Percentiles rank a stretch among this genome's conserved stretches.
Evolutionary conservation across 192 early-diverging fungal genomes (phyloP).

Genomic region (Dissophora globulifera): DNA sequence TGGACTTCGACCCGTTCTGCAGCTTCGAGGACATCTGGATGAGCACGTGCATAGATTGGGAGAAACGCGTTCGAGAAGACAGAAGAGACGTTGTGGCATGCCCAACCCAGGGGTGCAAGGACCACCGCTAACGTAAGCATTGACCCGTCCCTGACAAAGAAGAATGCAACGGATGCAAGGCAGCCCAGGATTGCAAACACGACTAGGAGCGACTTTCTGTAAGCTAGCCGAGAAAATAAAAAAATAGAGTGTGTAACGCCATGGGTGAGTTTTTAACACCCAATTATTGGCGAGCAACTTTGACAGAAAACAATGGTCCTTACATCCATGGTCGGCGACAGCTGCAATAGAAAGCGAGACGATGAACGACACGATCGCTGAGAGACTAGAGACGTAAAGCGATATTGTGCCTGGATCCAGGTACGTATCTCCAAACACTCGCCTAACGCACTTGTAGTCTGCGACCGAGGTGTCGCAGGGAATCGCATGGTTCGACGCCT

Average conservation of each 20-base stretch:
- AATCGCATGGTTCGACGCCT: slow-evolving; percentile 15
- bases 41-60: slow-evolving; percentile 54
- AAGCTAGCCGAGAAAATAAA: slow-evolving; percentile 32
- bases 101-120: slow-evolving; percentile 36
- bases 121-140: slow-evolving; percentile 26
- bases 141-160: slow-evolving; percentile 21
- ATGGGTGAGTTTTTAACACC: too few relatives aligned
- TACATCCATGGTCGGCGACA: slow-evolving; percentile 57
- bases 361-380: slow-evolving; percentile 52
- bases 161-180: slow-evolving; percentile 34
- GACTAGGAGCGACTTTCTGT: slow-evolving; percentile 28
- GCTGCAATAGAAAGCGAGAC: slow-evolving; percentile 52
- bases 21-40: slow-evolving; percentile 52
- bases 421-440: slow-evolving; percentile 35
- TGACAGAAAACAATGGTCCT: background rate
- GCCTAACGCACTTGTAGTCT: slow-evolving; percentile 34
- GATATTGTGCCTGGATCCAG: slow-evolving; percentile 49
- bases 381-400: slow-evolving; percentile 51
- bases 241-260: too few relatives aligned
- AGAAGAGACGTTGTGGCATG: slow-evolving; percentile 57
- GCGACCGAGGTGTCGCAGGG: slow-evolving; percentile 20
- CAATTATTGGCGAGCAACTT: too few relatives aligned
- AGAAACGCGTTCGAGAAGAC: slow-evolving; percentile 67
- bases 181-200: slow-evolving; percentile 50
- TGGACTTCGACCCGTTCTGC: slow-evolving; percentile 4